Evolutionary conservation across 106 monocot species (phyloP).

Genomic region (Dendrobium huoshanense): DNA sequence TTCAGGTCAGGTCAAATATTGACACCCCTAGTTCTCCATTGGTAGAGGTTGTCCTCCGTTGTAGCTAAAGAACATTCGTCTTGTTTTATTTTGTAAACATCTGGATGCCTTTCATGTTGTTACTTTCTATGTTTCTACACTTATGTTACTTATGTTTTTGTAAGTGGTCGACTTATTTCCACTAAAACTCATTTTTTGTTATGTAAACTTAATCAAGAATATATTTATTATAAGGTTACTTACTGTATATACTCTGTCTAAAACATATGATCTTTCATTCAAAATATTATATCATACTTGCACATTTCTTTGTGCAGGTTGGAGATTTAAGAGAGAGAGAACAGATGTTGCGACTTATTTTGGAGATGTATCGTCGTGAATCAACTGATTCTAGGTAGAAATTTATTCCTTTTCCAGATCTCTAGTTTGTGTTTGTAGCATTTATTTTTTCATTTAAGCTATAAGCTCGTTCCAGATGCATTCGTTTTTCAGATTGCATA

Average conservation of each 20-base stretch:
- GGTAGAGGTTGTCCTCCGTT: no score
- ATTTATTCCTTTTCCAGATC: neutral
- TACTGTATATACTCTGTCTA: neutral
- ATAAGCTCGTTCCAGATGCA: neutral
- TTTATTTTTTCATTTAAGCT: neutral
- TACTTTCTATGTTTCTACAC: neutral
- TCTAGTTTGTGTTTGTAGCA: neutral
- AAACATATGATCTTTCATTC: neutral
- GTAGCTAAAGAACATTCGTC: no score
- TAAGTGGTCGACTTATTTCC: neutral
- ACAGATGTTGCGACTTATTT: constrained; percentile 47
- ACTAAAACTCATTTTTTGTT: neutral
- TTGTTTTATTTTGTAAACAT: neutral
- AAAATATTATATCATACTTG: neutral
- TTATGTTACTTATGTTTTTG: neutral
- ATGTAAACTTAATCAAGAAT: neutral
- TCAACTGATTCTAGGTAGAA: constrained; percentile 57
- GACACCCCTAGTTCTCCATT: no score
- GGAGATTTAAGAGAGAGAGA: constrained; percentile 44
- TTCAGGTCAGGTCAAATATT: no score
- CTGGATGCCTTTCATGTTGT: neutral
- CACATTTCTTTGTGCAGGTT: constrained; percentile 33
- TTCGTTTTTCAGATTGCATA: neutral
- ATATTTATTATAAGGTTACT: neutral
- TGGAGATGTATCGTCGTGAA: constrained; percentile 67